phyloP scores from a whole-genome alignment of 306 rosid species.

The Begonia peltatifolia region DNA sequence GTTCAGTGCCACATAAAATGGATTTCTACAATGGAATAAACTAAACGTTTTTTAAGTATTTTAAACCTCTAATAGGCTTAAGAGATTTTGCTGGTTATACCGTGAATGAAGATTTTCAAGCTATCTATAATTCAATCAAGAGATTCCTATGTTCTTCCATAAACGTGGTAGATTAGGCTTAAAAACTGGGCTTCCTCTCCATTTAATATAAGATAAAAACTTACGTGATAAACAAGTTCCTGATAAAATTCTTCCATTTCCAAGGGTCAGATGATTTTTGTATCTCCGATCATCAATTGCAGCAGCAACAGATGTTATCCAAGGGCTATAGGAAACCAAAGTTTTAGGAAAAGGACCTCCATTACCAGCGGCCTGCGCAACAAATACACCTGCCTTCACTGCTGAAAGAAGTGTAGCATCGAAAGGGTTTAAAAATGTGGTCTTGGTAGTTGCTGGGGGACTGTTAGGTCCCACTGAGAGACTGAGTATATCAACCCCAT shows the following conservation, averaged over 20 bases:
- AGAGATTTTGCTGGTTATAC: no score
- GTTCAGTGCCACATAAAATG: no score
- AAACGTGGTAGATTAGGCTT: no score
- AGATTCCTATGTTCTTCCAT: no score
- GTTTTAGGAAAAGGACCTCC: constrained; percentile 99
- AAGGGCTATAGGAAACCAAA: constrained; percentile 93
- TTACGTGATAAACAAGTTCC: constrained; percentile 95
- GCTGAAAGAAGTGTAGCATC: constrained; percentile 99
- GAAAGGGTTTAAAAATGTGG: constrained; percentile 82
- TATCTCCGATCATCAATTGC: constrained; percentile 99
- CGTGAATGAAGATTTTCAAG: no score
- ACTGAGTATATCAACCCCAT: constrained; percentile 98
- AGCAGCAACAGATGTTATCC: constrained; percentile 93
- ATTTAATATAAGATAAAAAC: constrained; percentile 12
- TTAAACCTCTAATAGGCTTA: no score
- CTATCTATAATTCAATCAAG: no score
- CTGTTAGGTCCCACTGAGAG: constrained; percentile 98
- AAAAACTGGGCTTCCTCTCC: no score
- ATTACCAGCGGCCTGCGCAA: constrained; percentile 99
- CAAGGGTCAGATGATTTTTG: constrained; percentile 86
- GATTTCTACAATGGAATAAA: no score
- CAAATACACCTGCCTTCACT: constrained; percentile 98
- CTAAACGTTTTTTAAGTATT: no score
- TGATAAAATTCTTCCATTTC: constrained; percentile 82
- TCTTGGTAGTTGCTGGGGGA: constrained; percentile 83